Evolutionary conservation across 1,284 basidiomycete species (phyloP).

Genomic region (Volvariella surrecta): DNA sequence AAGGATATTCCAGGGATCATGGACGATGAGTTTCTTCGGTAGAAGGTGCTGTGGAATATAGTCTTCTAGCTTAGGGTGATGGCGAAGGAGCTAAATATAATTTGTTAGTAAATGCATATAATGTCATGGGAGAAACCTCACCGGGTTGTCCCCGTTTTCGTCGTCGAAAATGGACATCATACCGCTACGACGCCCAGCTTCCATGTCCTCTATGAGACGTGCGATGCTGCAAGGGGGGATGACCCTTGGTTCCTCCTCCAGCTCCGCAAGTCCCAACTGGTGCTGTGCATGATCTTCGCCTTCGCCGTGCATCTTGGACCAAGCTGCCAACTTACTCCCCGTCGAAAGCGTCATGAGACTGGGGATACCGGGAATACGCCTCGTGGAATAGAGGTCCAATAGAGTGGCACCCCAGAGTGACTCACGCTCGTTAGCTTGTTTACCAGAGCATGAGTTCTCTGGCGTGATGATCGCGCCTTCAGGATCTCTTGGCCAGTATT

Average conservation of each 20-base stretch:
- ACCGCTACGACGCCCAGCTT: constrained; percentile 3
- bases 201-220: constrained; percentile 18
- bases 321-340: constrained; percentile 27
- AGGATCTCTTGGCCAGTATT: constrained; percentile 25
- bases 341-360: constrained; percentile 17
- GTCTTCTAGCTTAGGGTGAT: not conserved
- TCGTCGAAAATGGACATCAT: constrained; percentile 1
- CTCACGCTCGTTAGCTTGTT: constrained; percentile 23
- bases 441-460: constrained; percentile 16
- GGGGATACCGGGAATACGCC: constrained; percentile 14
- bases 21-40: constrained; percentile 26
- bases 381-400: constrained; percentile 31
- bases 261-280: constrained; percentile 5
- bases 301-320: constrained; percentile 26
- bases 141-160: not conserved
- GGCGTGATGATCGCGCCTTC: constrained; percentile 17
- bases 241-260: constrained; percentile 26
- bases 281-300: constrained; percentile 11
- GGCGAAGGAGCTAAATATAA: not conserved
- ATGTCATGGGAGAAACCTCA: constrained; percentile 2
- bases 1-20: constrained; percentile 25
- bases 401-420: constrained; percentile 35
- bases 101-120: not conserved
- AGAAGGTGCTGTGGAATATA: constrained; percentile 15
- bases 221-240: constrained; percentile 21